A percentile compares a stretch with the other conserved stretches of the same genome.
Evolutionary conservation across 805 yeast species (phyloP).

Genomic region (Candida parachauliodes): DNA sequence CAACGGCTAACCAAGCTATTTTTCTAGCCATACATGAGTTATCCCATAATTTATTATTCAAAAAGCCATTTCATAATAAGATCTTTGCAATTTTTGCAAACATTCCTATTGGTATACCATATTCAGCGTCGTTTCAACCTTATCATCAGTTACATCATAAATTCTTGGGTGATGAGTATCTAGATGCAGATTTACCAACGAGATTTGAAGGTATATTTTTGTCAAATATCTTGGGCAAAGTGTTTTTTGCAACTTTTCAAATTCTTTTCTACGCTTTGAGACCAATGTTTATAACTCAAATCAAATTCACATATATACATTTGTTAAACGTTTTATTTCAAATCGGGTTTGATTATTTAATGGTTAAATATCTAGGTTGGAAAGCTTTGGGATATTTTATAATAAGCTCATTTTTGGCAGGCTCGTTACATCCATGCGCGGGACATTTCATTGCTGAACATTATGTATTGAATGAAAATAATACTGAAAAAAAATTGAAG

Average conservation of each 20-base stretch:
- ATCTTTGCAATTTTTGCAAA: constrained; percentile 74
- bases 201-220: constrained; percentile 67
- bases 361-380: constrained; percentile 62
- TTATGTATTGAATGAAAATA: constrained; percentile 60
- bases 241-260: constrained; percentile 87
- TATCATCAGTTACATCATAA: constrained; percentile 91
- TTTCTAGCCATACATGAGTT: constrained; percentile 88
- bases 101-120: constrained; percentile 86
- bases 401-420: constrained; percentile 79
- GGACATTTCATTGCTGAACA: constrained; percentile 97
- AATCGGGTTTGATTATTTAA: constrained; percentile 50
- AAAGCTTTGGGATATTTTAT: constrained; percentile 64
- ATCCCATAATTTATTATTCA: constrained; percentile 81
- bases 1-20: constrained; percentile 78
- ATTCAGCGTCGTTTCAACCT: constrained; percentile 83
- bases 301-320: constrained; percentile 74
- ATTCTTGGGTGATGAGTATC: constrained; percentile 76
- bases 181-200: constrained; percentile 89
- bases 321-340: constrained; percentile 64
- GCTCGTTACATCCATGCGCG: constrained; percentile 89
- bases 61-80: constrained; percentile 71
- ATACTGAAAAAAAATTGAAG: constrained; percentile 31
- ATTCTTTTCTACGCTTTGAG: constrained; percentile 84
- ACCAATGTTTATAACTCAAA: constrained; percentile 79
- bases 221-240: constrained; percentile 78